Percentiles rank a stretch among this genome's conserved stretches.
Conservation (phyloP, 1,284 basidiomycete genomes). For the Malassezia dermatis region DNA sequence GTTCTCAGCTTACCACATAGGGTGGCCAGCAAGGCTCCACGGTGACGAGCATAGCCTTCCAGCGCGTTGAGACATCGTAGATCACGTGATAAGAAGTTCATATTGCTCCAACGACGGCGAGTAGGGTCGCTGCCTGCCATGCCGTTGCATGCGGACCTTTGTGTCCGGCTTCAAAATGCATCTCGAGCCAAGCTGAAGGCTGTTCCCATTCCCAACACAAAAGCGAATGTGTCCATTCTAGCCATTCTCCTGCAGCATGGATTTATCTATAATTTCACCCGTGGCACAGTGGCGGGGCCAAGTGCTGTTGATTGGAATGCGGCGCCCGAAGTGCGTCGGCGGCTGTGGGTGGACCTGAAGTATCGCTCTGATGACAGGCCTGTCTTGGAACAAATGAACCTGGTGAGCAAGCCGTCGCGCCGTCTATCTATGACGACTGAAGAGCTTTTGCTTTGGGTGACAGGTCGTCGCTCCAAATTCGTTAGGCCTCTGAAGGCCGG, state of each 20-base stretch:
- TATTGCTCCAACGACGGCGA: not conserved
- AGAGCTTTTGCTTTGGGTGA: conserved; percentile 64
- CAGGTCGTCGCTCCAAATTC: conserved; percentile 53
- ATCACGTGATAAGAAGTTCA: conserved; percentile 14
- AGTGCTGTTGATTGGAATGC: conserved; percentile 57
- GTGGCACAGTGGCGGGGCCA: conserved; percentile 63
- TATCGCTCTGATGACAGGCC: conserved; percentile 68
- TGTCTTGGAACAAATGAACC: conserved; percentile 62
- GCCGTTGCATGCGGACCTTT: conserved; percentile 61
- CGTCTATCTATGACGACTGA: conserved; percentile 61
- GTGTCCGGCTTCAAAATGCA: conserved; percentile 73
- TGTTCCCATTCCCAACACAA: conserved; percentile 65
- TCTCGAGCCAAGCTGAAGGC: conserved; percentile 67
- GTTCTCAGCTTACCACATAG: not conserved
- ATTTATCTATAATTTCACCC: conserved; percentile 67
- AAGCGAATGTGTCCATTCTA: conserved; percentile 70
- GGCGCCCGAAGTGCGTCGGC: conserved; percentile 47
- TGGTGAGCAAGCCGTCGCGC: conserved; percentile 65
- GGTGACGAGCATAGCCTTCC: conserved; percentile 32
- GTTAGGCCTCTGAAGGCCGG: conserved; percentile 65
- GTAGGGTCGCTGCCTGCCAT: conserved; percentile 19
- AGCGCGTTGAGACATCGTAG: conserved; percentile 2
- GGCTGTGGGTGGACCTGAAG: conserved; percentile 79
- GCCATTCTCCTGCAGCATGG: conserved; percentile 75
- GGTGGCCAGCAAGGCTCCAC: conserved; percentile 30